A percentile compares a stretch with the other conserved stretches of the same genome.
phyloP scores from a whole-genome alignment of 2,329 filamentous ascomycete species.

The Fonsecaea erecta region DNA sequence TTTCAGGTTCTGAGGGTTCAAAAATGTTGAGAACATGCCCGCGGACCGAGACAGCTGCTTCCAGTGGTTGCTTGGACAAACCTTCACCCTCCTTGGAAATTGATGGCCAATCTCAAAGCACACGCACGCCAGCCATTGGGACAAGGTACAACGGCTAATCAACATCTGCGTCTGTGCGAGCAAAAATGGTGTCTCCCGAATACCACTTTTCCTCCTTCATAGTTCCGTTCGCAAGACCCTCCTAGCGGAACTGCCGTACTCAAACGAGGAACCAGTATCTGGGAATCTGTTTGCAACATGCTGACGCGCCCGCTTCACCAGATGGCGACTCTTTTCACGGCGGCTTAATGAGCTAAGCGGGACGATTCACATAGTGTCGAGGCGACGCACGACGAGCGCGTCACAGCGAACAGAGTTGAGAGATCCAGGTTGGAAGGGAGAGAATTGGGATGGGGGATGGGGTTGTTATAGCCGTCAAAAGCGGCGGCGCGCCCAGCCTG shows the following conservation, averaged over 20 bases:
- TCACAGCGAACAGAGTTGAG: not conserved
- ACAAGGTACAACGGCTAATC: not conserved
- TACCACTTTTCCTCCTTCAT: not conserved
- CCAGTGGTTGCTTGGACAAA: not conserved
- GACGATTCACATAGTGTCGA: not conserved
- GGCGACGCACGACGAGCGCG: not conserved
- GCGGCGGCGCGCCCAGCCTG: constrained; percentile 10
- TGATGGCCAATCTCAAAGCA: constrained; percentile 2
- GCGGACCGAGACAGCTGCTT: constrained; percentile 1
- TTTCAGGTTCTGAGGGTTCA: constrained; percentile 7
- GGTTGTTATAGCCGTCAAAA: constrained; percentile 16
- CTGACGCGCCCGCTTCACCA: not conserved
- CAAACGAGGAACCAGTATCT: no score
- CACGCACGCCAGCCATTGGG: constrained; percentile 3
- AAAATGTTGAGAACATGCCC: constrained; percentile 6
- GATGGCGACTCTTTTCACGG: constrained; percentile 1
- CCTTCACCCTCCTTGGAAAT: constrained; percentile 1
- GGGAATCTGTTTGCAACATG: not conserved
- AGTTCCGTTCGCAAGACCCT: not conserved
- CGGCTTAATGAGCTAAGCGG: not conserved
- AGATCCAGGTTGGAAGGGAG: not conserved
- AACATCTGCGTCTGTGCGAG: constrained; percentile 3
- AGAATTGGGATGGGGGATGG: constrained; percentile 1
- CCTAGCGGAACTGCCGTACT: not conserved
- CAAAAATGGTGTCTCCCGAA: not conserved